A percentile compares a stretch with the other conserved stretches of the same genome.
Conservation (phyloP, 2,329 filamentous ascomycete species). For the Dothidotthia symphoricarpi region DNA sequence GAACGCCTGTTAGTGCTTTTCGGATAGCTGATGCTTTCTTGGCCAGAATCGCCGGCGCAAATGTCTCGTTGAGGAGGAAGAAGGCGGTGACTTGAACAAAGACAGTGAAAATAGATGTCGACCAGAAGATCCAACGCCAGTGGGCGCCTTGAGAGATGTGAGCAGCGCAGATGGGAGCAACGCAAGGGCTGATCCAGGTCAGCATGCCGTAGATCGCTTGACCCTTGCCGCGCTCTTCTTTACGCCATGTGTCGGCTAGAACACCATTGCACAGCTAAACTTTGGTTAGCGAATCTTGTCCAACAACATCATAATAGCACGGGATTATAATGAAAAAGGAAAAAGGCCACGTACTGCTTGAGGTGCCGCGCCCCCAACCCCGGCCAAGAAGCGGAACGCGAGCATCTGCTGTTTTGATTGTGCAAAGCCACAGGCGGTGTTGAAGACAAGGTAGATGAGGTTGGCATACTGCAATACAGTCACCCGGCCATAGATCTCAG, state of each 20-base stretch:
- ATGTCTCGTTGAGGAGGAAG: slow-evolving; percentile 56
- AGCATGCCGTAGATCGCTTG: slow-evolving; percentile 62
- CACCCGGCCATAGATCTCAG: slow-evolving; percentile 39
- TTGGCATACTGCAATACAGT: slow-evolving; percentile 37
- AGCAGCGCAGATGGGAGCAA: slow-evolving; percentile 47
- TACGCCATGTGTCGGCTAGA: slow-evolving; percentile 55
- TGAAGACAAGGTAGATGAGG: slow-evolving; percentile 36
- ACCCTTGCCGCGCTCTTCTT: slow-evolving; percentile 62
- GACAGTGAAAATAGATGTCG: slow-evolving; percentile 61
- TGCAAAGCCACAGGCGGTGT: slow-evolving; percentile 37
- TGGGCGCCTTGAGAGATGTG: slow-evolving; percentile 29
- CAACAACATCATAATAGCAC: too few relatives aligned
- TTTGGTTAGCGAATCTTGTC: slow-evolving; percentile 1
- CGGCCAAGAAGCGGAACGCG: slow-evolving; percentile 36
- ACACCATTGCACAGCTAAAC: slow-evolving; percentile 36
- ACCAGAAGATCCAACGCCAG: slow-evolving; percentile 73
- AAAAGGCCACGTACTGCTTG: slow-evolving; percentile 27
- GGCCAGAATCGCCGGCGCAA: slow-evolving; percentile 48
- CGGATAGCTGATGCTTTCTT: slow-evolving; percentile 47
- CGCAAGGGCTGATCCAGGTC: slow-evolving; percentile 62
- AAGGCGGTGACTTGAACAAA: slow-evolving; percentile 60
- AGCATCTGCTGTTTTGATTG: slow-evolving; percentile 32
- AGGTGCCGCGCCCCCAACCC: slow-evolving; percentile 35
- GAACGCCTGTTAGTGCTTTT: slow-evolving; percentile 42
- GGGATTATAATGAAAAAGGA: not conserved